Conservation (phyloP, 371 early-diverging fungal species). For the Rhizopus delemar region DNA sequence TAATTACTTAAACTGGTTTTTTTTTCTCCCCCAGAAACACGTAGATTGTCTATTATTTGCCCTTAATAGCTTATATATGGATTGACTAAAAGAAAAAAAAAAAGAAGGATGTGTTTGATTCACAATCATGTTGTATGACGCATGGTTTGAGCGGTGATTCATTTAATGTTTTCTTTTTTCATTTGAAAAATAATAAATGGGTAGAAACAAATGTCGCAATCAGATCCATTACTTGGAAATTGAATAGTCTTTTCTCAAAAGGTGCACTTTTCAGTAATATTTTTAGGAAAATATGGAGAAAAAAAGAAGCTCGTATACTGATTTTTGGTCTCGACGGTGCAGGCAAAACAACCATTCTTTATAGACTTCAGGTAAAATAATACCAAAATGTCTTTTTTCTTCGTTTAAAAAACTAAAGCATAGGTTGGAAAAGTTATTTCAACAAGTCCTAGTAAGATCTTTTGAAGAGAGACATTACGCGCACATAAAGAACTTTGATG, state of each 20-base stretch:
- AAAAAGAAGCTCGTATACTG: constrained; percentile 88
- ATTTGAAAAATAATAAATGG: background rate
- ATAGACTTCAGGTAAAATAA: constrained; percentile 56
- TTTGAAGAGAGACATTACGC: constrained; percentile 20
- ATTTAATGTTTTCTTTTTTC: background rate
- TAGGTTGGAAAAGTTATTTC: constrained; percentile 97
- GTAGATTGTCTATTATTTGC: no score
- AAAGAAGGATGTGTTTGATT: no score
- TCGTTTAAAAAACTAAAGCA: constrained; percentile 2
- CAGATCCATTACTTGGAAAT: background rate
- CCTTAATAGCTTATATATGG: no score
- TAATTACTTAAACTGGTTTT: no score
- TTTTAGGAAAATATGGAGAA: constrained; percentile 51
- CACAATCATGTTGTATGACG: background rate
- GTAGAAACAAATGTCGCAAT: background rate
- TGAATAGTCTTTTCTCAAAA: constrained; percentile 7
- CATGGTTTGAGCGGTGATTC: background rate
- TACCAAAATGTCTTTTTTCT: background rate
- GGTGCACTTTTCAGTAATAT: constrained; percentile 52
- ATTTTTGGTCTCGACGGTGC: constrained; percentile 95
- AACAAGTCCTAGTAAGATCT: constrained; percentile 96
- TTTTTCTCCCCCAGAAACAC: no score
- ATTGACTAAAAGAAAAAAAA: background rate
- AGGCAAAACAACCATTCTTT: constrained; percentile 91
- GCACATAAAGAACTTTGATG: background rate